A percentile compares a stretch with the other conserved stretches of the same genome.
Conservation (phyloP, 768 basidiomycete genomes). For the Suillus subaureus region DNA sequence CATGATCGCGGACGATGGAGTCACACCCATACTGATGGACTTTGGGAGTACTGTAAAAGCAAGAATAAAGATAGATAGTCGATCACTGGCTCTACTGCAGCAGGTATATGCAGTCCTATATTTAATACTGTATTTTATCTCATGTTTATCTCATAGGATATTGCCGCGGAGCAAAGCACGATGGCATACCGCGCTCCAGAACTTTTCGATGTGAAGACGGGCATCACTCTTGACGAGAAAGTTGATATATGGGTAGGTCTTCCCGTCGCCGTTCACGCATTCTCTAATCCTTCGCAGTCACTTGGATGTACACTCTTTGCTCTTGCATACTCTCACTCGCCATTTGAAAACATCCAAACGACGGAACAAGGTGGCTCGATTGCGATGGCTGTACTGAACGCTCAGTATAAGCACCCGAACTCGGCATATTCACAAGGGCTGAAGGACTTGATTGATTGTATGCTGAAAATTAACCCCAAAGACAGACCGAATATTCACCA, state of each 20-base stretch:
- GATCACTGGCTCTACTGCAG: constrained; percentile 86
- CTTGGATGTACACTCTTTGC: constrained; percentile 95
- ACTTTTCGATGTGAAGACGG: constrained; percentile 96
- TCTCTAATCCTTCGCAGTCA: constrained; percentile 54
- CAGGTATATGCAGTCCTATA: constrained; percentile 54
- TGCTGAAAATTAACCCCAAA: constrained; percentile 81
- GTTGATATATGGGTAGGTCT: constrained; percentile 91
- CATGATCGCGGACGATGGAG: constrained; percentile 93
- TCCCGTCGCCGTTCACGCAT: neutral
- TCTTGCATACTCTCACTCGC: constrained; percentile 93
- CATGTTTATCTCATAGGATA: constrained; percentile 56
- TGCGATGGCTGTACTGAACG: constrained; percentile 96
- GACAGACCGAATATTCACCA: constrained; percentile 85
- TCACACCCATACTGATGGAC: constrained; percentile 92
- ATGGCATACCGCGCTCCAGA: constrained; percentile 99
- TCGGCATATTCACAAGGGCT: constrained; percentile 88
- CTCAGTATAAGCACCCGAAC: constrained; percentile 86
- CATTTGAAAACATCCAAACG: constrained; percentile 91
- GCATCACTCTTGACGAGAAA: constrained; percentile 83
- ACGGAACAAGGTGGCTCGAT: constrained; percentile 96
- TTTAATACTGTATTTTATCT: constrained; percentile 3
- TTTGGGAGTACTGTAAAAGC: constrained; percentile 93
- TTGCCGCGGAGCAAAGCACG: constrained; percentile 96
- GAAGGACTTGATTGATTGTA: constrained; percentile 77
- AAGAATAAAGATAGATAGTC: constrained; percentile 75